Evolutionary conservation across 352 stramenopile species (phyloP), one percentile per base, ranked within the genome.

Genomic region (Phytophthora tentaculata): DNA sequence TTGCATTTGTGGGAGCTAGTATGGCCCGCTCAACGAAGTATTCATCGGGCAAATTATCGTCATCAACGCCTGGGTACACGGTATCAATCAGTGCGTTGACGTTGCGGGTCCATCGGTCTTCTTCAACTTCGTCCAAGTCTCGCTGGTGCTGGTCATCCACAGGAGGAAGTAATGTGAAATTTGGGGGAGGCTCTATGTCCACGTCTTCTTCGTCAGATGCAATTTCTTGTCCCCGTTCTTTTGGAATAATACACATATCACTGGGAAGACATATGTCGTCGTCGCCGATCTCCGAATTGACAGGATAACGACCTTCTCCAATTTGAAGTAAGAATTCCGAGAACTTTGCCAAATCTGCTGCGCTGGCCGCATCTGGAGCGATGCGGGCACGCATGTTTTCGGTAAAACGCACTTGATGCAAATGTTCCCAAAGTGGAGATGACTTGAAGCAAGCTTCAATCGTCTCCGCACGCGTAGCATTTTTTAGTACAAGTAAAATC

Each of bases 401-500:
- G 0, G 49, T 61, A 9, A 71, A 22, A 20, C 44, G 54, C 9
- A 66, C 13, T 50, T 56, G 26, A 2, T 0, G 5, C 6, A 71
- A 53, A 12, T 54, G 56, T 22, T 43, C 29, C 44, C 60, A 70
- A 3, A 70, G 19, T 0, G 19, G 1, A 0, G 56, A 69, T n/a
- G 14, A 14, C 24, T 71, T 68, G 0, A 76, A 45, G 19, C 13
- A 73, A 1, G 44, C 56, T 28, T 61, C 14, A 4, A 80, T 47
- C 23, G 68, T 67, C 12, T 73, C 44, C 0, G 45, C 58, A 0
- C 17, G 24, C 5, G 28, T 37, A 2, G 23, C 51, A 3, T 43
- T 7, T 26, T 24, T 45, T 0, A 80, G 55, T 6, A 79, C 56
- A 19, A 64, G 64, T 13, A 77, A 35, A n/a, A 64, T 56, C 41